Evolutionary conservation across 106 monocot genomes (phyloP).

Genomic region (Chionographis japonica): DNA sequence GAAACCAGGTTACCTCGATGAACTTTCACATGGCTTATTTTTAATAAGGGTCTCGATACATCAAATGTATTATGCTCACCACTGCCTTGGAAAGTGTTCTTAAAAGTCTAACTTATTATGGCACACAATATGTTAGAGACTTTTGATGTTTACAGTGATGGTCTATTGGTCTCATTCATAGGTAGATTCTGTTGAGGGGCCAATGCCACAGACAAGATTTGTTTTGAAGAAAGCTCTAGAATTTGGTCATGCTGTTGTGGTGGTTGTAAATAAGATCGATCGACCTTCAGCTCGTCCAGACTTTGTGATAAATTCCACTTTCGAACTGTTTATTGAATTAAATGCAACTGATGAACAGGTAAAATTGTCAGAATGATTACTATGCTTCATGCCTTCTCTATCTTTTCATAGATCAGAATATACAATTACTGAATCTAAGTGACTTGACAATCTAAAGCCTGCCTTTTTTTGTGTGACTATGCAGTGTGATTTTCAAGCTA

Average conservation of each 20-base stretch:
- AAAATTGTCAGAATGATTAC: slow-evolving; percentile 1
- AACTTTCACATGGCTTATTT: too few relatives aligned
- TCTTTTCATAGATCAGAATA: background rate
- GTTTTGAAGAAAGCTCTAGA: slow-evolving; percentile 98
- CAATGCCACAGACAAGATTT: slow-evolving; percentile 99
- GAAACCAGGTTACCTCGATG: too few relatives aligned
- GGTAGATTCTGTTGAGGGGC: slow-evolving; percentile 99
- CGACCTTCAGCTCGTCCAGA: slow-evolving; percentile 92
- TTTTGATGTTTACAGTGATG: background rate
- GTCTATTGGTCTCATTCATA: slow-evolving; percentile 22
- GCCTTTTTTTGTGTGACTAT: slow-evolving; percentile 16
- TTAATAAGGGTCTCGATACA: too few relatives aligned
- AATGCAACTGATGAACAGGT: slow-evolving; percentile 99
- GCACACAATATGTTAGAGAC: background rate
- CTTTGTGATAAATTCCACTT: slow-evolving; percentile 94
- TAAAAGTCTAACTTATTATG: background rate
- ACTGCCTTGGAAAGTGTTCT: too few relatives aligned
- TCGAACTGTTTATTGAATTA: slow-evolving; percentile 99
- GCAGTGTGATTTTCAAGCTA: slow-evolving; percentile 98
- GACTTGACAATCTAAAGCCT: background rate
- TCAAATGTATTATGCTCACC: too few relatives aligned
- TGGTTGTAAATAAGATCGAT: slow-evolving; percentile 97
- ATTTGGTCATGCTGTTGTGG: slow-evolving; percentile 98
- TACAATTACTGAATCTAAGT: background rate
- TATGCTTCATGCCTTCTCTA: background rate